Evolutionary conservation across 2,329 filamentous ascomycete genomes (phyloP).

Genomic region (Stagonosporopsis vannaccii): DNA sequence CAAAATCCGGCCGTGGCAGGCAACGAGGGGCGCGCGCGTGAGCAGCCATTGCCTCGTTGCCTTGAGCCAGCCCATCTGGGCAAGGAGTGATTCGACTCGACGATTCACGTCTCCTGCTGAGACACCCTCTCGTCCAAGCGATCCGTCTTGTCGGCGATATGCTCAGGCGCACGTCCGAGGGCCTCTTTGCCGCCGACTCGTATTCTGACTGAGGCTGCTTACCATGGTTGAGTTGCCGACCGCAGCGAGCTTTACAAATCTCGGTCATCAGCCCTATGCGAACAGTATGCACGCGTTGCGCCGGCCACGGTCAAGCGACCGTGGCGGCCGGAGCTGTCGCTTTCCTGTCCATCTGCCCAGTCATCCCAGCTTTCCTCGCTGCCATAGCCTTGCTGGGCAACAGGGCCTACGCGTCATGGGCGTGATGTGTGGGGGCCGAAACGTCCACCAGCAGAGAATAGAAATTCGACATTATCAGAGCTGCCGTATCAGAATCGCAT

Average conservation of each 20-base stretch:
- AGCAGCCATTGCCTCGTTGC: constrained; percentile 19
- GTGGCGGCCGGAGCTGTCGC: background rate
- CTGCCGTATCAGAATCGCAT: background rate
- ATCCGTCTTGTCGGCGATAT: background rate
- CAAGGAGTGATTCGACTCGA: constrained; percentile 3
- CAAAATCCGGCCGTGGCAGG: constrained; percentile 1
- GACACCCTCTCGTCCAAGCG: constrained; percentile 14
- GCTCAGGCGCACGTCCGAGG: background rate
- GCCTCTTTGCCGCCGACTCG: background rate
- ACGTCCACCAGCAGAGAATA: constrained; percentile 1
- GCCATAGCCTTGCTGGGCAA: constrained; percentile 20
- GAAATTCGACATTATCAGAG: background rate
- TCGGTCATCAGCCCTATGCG: background rate
- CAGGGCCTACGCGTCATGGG: constrained; percentile 1
- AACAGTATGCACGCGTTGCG: background rate
- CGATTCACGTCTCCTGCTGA: constrained; percentile 10
- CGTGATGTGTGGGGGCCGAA: constrained; percentile 4
- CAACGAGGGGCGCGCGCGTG: constrained; percentile 8
- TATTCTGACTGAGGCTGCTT: constrained; percentile 1
- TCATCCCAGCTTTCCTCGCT: constrained; percentile 11
- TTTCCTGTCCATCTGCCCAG: constrained; percentile 2
- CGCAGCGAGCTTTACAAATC: constrained; percentile 1
- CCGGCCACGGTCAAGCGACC: background rate
- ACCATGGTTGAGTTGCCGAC: background rate
- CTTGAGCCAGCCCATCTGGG: constrained; percentile 12